Conservation (phyloP, 2,329 filamentous ascomycete species). For the Alternaria novae-zelandiae region DNA sequence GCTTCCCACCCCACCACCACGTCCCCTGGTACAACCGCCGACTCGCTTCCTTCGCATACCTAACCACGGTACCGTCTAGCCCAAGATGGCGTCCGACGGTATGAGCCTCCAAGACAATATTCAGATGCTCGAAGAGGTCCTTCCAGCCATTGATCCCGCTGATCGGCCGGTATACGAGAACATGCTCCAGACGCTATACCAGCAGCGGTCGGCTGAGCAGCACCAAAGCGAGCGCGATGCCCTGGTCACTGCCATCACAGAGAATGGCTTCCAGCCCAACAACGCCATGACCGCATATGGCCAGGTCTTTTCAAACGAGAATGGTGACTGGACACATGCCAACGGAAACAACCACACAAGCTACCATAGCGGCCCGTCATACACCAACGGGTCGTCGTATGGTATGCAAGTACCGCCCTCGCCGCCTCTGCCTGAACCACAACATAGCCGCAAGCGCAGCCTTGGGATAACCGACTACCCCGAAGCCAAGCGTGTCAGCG, state of each 20-base stretch:
- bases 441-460: slow-evolving; percentile 33
- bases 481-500: slow-evolving; percentile 35
- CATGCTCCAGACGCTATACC: neutral
- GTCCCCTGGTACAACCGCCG: neutral
- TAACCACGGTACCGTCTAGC: neutral
- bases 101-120: slow-evolving; percentile 4
- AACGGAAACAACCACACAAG: neutral
- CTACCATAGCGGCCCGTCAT: neutral
- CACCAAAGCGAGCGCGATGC: neutral
- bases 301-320: neutral
- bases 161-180: slow-evolving; percentile 8
- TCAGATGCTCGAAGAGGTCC: slow-evolving; percentile 1
- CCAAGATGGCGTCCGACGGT: neutral
- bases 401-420: slow-evolving; percentile 2
- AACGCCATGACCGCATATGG: neutral
- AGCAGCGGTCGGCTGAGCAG: neutral
- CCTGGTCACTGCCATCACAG: neutral
- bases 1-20: neutral
- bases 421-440: slow-evolving; percentile 1
- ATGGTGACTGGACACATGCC: neutral
- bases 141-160: neutral
- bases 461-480: slow-evolving; percentile 23
- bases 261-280: neutral
- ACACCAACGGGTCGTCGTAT: neutral
- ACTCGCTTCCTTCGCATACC: neutral